Evolutionary conservation across 1,284 basidiomycete genomes (phyloP), one percentile per base, ranked within the genome.

Genomic region (Meripilus lineatus): DNA sequence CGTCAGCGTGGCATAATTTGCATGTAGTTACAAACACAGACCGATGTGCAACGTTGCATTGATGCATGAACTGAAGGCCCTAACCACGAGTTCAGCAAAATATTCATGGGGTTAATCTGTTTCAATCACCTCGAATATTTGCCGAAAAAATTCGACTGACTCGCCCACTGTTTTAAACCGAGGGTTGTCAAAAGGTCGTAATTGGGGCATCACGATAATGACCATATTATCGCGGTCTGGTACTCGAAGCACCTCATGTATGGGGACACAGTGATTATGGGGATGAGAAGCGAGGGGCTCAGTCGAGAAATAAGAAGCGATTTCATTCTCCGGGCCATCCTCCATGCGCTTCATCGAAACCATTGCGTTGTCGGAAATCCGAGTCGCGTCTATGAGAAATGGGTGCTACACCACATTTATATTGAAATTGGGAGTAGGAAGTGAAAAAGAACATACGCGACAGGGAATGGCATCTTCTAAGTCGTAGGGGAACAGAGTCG

Each of bases 81-180:
- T 45, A 13, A 21, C 34, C 25, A 35, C 20, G 33, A 17, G 14
- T 42, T 23, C 18, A 32, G 24, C 2, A 11, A 5, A 32, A 7
- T 8, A 10, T 7, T 13, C 3, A 35, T 10, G 11, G 4, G 10
- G 21, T n/a, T n/a, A 11, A 11, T 21, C 10, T n/a, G n/a, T 10
- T 13, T 41, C 15, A 44, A 40, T 21, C 25, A 66, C 64, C 47
- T 63, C 58, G 10, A 63, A 53, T 7, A 55, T 47, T 38, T 66
- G 64, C 1, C 32, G 33, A 38, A 61, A 48, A 38, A 58, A 65
- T 13, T 55, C 51, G 1, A 65, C 40, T 5, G 52, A 56, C 43
- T 67, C 64, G 4, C 59, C 59, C 14, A 55, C 41, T 0, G 59
- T 58, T 4, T 46, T 20, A 33, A 65, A 59, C 0, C 13, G 39